These are phyloP conservation scores for Penicillium fimorum DNA, from an alignment of 495 filamentous ascomycete genomes.

Conservation along the genomic window DNA sequence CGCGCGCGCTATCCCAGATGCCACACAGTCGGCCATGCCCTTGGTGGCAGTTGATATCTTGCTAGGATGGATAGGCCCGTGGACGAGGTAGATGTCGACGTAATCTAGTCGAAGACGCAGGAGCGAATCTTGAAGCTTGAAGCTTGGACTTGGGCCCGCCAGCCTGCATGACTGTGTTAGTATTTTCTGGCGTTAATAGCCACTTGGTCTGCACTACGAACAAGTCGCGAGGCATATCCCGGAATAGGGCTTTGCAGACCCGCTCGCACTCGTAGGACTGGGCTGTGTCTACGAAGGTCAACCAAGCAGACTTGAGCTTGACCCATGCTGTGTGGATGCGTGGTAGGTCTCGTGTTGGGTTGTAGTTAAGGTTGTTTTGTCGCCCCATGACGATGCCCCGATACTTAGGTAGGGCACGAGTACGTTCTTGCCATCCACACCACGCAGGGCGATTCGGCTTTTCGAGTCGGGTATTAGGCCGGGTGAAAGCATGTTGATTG, in stretches of 20 bases:
- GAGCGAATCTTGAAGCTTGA: constrained; percentile 39
- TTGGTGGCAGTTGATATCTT: constrained; percentile 24
- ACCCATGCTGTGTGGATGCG: constrained; percentile 37
- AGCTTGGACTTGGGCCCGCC: constrained; percentile 19
- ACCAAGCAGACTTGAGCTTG: constrained; percentile 23
- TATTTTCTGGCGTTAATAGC: constrained; percentile 15
- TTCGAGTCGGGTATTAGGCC: constrained; percentile 18
- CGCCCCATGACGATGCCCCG: constrained; percentile 44
- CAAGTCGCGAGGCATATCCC: constrained; percentile 32
- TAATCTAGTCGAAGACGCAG: constrained; percentile 68
- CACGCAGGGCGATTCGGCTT: constrained; percentile 20
- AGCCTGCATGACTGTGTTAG: constrained; percentile 20
- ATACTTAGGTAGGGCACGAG: constrained; percentile 34
- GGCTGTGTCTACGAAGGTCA: constrained; percentile 44
- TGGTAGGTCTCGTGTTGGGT: constrained; percentile 27
- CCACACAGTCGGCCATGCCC: constrained; percentile 40
- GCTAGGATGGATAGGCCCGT: constrained; percentile 49
- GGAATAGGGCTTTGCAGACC: constrained; percentile 35
- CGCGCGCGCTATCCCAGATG: constrained; percentile 32
- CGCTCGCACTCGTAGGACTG: constrained; percentile 42
- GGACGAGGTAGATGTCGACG: constrained; percentile 78
- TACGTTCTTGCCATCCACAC: constrained; percentile 21
- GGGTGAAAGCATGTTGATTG: constrained; percentile 21
- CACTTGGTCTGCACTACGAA: constrained; percentile 33
- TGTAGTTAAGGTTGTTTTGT: constrained; percentile 40